Conservation (phyloP, 2,329 filamentous ascomycete species). For the Madurella fahalii region DNA sequence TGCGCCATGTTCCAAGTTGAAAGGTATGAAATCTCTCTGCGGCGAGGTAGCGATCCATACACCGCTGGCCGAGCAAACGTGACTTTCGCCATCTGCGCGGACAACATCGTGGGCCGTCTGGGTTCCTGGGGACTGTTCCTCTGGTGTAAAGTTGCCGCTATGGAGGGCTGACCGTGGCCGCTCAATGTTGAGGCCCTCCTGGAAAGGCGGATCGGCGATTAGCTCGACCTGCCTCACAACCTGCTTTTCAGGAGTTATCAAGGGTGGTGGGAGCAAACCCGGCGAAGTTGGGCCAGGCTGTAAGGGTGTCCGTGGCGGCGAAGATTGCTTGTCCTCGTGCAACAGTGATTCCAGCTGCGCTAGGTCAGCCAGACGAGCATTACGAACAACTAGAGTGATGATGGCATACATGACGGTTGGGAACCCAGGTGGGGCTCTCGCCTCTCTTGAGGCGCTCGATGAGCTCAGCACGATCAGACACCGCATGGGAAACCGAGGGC, state of each 20-base stretch:
- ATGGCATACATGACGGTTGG: conserved; percentile 56
- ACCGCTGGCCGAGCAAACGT: conserved; percentile 20
- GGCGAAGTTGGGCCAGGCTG: conserved; percentile 36
- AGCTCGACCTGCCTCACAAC: conserved; percentile 30
- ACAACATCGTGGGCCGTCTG: conserved; percentile 20
- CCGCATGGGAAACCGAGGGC: conserved; percentile 30
- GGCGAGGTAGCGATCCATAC: conserved; percentile 55
- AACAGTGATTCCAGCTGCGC: conserved; percentile 41
- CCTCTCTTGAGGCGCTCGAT: conserved; percentile 81
- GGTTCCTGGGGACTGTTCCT: conserved; percentile 29
- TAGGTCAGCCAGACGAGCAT: conserved; percentile 7
- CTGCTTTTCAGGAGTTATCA: conserved; percentile 46
- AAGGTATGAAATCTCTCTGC: conserved; percentile 47
- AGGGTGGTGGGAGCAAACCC: conserved; percentile 42
- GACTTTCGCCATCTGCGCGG: conserved; percentile 2
- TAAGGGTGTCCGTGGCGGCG: conserved; percentile 36
- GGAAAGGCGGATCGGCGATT: conserved; percentile 41
- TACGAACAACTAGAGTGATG: neutral
- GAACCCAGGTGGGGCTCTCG: conserved; percentile 71
- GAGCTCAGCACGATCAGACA: conserved; percentile 67
- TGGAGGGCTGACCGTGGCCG: conserved; percentile 75
- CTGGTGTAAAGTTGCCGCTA: conserved; percentile 60
- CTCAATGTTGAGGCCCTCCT: conserved; percentile 64
- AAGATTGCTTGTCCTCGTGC: conserved; percentile 31
- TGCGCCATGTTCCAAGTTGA: conserved; percentile 39